These are phyloP conservation scores for Elymus sibiricus DNA, from an alignment of 176 grass and related monocot species.

Conservation along the genomic window DNA sequence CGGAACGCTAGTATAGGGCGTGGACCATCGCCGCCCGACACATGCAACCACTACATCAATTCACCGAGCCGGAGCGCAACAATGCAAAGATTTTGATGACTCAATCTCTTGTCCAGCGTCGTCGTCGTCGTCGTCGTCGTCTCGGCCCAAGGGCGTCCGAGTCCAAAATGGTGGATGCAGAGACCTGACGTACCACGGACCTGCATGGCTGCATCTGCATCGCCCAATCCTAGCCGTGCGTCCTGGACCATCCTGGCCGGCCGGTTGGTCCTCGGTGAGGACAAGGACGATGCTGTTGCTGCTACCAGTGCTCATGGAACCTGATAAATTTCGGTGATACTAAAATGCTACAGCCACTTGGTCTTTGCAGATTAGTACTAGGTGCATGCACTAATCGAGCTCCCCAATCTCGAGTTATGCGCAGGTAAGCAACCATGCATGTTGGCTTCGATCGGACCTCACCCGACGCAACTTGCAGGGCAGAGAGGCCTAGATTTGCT, in stretches of 20 bases:
- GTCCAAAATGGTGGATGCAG: background rate
- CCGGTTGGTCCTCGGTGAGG: constrained; percentile 7
- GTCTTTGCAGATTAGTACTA: background rate
- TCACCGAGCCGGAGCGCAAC: constrained; percentile 11
- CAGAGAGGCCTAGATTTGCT: constrained; percentile 36
- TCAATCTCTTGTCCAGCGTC: background rate
- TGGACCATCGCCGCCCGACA: constrained; percentile 20
- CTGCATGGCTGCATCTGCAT: background rate
- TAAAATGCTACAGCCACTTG: constrained; percentile 22
- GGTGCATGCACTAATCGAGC: background rate
- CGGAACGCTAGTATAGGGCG: background rate
- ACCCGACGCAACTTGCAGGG: constrained; percentile 23
- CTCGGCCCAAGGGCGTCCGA: background rate
- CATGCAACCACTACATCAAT: constrained; percentile 23
- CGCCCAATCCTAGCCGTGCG: background rate
- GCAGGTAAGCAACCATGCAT: background rate
- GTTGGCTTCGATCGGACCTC: background rate
- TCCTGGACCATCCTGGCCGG: constrained; percentile 19
- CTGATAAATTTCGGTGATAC: background rate
- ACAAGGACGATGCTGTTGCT: constrained; percentile 14
- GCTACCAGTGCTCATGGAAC: constrained; percentile 23
- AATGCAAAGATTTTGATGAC: constrained; percentile 22
- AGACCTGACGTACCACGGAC: background rate
- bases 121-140: background rate
- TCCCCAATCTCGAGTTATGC: background rate